Evolutionary conservation across 192 early-diverging fungal species (phyloP).

Genomic region (Physocladia obscura): DNA sequence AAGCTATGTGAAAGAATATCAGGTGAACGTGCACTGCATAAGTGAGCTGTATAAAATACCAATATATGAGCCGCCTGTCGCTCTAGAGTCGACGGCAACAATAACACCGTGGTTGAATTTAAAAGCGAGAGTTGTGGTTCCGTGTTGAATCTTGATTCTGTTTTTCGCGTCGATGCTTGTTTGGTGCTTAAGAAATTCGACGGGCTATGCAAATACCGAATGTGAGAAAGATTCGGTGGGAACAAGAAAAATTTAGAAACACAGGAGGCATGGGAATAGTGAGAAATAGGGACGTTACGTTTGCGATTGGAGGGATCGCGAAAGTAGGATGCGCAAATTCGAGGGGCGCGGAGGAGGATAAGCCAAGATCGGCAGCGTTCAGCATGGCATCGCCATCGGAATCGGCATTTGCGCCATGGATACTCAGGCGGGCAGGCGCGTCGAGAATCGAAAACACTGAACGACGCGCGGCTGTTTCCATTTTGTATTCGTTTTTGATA

Average conservation of each 20-base stretch:
- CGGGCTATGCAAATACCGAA: no score
- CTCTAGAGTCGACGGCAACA: constrained; percentile 94
- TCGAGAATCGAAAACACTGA: constrained; percentile 29
- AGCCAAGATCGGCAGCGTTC: background rate
- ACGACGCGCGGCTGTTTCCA: background rate
- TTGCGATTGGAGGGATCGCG: constrained; percentile 32
- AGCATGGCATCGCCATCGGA: background rate
- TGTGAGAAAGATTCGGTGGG: no score
- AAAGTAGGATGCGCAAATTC: constrained; percentile 41
- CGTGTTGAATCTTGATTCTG: constrained; percentile 89
- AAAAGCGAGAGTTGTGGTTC: constrained; percentile 98
- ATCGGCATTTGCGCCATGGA: background rate
- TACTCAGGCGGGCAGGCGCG: background rate
- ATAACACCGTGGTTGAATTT: constrained; percentile 93
- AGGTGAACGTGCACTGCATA: background rate
- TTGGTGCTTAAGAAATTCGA: constrained; percentile 79
- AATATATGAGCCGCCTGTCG: constrained; percentile 87
- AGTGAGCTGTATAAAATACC: constrained; percentile 48
- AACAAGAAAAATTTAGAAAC: no score
- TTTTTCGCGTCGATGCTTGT: constrained; percentile 70
- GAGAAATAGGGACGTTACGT: constrained; percentile 25
- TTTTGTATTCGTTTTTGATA: no score
- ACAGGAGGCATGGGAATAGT: no score
- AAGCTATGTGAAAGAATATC: constrained; percentile 53
- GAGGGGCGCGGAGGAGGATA: constrained; percentile 4